A percentile compares a stretch with the other conserved stretches of the same genome.
Conservation (phyloP, 192 early-diverging fungal genomes). For the Coemansia sp. region DNA sequence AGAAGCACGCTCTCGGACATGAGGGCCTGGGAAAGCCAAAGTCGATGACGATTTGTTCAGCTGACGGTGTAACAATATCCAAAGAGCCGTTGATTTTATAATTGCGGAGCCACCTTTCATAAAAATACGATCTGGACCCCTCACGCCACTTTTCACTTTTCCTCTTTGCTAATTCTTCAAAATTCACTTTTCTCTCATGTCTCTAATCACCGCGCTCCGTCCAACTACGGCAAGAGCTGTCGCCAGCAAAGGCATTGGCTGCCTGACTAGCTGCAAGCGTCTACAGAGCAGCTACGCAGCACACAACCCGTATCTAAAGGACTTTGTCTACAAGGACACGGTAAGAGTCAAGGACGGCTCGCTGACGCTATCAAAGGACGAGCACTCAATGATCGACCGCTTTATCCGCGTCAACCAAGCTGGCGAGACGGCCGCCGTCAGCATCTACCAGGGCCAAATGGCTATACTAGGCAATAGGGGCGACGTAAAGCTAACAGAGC, state of each 20-base stretch:
- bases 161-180: neutral
- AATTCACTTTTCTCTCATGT: neutral
- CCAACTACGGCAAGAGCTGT: neutral
- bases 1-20: neutral
- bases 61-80: neutral
- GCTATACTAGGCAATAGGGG: constrained; percentile 65
- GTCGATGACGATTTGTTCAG: neutral
- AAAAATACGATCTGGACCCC: neutral
- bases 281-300: constrained; percentile 31
- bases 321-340: constrained; percentile 31
- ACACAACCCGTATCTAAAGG: constrained; percentile 50
- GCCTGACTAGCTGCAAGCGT: neutral
- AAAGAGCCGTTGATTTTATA: neutral
- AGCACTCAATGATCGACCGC: constrained; percentile 64
- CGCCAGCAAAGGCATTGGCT: neutral
- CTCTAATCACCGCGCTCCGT: neutral
- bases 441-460: constrained; percentile 95
- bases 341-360: constrained; percentile 27
- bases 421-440: constrained; percentile 94
- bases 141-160: neutral
- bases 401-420: constrained; percentile 98
- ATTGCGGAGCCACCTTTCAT: neutral
- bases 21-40: neutral
- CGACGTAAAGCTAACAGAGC: constrained; percentile 65
- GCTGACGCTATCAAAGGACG: constrained; percentile 52